Conservation (phyloP, 192 early-diverging fungal genomes). For the Coemansia sp. region DNA sequence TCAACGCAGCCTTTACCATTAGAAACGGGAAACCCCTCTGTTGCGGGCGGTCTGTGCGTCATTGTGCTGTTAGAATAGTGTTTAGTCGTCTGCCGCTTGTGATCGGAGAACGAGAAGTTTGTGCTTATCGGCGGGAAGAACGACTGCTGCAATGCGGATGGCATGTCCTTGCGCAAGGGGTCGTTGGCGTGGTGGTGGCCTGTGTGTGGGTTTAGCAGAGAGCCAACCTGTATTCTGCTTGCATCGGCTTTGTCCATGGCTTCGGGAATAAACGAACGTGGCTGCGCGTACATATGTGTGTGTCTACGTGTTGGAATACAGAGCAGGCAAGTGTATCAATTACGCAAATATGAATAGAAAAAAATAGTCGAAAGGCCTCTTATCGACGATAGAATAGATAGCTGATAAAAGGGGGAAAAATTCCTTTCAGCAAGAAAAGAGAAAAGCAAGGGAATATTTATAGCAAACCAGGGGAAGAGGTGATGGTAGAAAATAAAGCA, state of each 20-base stretch:
- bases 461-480: background rate
- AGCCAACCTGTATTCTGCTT: slow-evolving; percentile 14
- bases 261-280: background rate
- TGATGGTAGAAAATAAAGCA: background rate
- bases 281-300: background rate
- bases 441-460: slow-evolving; percentile 4
- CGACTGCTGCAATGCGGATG: slow-evolving; percentile 1
- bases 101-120: slow-evolving; percentile 6
- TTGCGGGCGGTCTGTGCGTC: background rate
- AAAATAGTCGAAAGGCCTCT: background rate
- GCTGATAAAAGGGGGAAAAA: background rate
- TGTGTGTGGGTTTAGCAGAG: slow-evolving; percentile 17
- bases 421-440: background rate
- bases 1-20: slow-evolving; percentile 20
- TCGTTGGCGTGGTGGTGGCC: background rate
- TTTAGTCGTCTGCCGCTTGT: background rate
- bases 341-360: background rate
- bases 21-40: background rate
- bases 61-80: background rate
- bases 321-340: background rate
- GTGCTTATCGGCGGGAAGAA: slow-evolving; percentile 7
- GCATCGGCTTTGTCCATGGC: background rate
- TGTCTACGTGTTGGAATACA: background rate
- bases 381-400: background rate
- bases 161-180: slow-evolving; percentile 1